Evolutionary conservation across 331 rosid genomes (phyloP).

Genomic region (Pyrus hybrid): DNA sequence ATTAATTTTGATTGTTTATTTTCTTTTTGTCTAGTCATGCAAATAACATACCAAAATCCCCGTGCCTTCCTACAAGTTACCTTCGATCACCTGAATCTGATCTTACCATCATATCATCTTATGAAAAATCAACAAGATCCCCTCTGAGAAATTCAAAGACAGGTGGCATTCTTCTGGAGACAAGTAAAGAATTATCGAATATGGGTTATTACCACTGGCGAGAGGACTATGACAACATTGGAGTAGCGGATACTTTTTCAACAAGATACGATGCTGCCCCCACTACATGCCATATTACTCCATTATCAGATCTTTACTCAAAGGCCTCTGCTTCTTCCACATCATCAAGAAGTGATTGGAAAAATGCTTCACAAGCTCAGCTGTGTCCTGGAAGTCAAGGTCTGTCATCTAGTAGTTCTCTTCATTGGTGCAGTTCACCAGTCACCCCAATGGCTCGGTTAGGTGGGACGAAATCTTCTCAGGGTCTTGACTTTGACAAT

Average conservation of each 20-base stretch:
- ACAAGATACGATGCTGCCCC: conserved; percentile 15
- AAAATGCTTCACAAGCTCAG: conserved; percentile 9
- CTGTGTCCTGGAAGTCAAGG: conserved; percentile 11
- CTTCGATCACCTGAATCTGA: conserved; percentile 28
- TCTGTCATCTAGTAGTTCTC: conserved; percentile 27
- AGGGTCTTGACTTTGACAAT: conserved; percentile 9
- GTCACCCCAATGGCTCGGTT: conserved; percentile 29
- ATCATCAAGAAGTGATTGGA: conserved; percentile 20
- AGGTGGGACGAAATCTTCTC: conserved; percentile 16
- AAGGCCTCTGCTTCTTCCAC: conserved; percentile 14
- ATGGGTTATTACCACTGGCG: conserved; percentile 19
- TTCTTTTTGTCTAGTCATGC: conserved; percentile 29
- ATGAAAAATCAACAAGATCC: conserved; percentile 9
- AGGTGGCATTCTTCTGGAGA: conserved; percentile 11
- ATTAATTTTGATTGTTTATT: conserved; percentile 7
- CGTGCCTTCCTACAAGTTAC: conserved; percentile 20
- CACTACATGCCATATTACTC: conserved; percentile 9
- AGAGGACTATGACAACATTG: conserved; percentile 11
- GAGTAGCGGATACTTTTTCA: conserved; percentile 16
- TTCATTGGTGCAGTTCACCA: conserved; percentile 43
- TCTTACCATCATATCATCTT: conserved; percentile 21
- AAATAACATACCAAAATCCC: conserved; percentile 30
- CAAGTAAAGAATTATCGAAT: conserved; percentile 16
- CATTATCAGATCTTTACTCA: conserved; percentile 20
- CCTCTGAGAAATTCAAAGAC: conserved; percentile 10